Conservation (phyloP, 495 filamentous ascomycete genomes). For the Hyaloscypha bicolor region DNA sequence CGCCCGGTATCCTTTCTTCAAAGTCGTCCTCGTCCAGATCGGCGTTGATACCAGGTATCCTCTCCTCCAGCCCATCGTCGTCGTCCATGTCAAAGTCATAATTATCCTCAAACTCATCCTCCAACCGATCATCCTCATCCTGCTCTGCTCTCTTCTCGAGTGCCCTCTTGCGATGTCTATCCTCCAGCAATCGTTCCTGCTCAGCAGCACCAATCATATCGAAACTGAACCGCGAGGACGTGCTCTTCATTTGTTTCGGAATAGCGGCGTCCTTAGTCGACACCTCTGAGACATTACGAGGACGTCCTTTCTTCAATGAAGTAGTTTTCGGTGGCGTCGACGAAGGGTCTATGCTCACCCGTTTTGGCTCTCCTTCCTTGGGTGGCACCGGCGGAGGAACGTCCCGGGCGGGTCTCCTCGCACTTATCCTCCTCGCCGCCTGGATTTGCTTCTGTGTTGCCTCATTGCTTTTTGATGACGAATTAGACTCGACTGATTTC, state of each 20-base stretch:
- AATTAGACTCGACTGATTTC: slow-evolving; percentile 41
- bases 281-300: slow-evolving; percentile 46
- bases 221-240: slow-evolving; percentile 88
- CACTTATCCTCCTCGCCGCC: slow-evolving; percentile 15
- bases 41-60: slow-evolving; percentile 73
- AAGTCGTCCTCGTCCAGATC: slow-evolving; percentile 53
- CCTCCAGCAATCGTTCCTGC: slow-evolving; percentile 83
- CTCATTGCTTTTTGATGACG: slow-evolving; percentile 21
- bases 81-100: slow-evolving; percentile 75
- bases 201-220: slow-evolving; percentile 83
- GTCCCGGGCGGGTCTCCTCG: slow-evolving; percentile 17
- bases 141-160: slow-evolving; percentile 50
- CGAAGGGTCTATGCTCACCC: slow-evolving; percentile 38
- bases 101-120: slow-evolving; percentile 65
- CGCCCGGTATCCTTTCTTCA: slow-evolving; percentile 34
- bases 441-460: slow-evolving; percentile 12
- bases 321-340: slow-evolving; percentile 36
- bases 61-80: slow-evolving; percentile 72
- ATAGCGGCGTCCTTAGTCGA: slow-evolving; percentile 46
- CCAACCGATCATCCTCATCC: slow-evolving; percentile 47
- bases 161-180: slow-evolving; percentile 77
- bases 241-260: slow-evolving; percentile 82
- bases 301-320: slow-evolving; percentile 42
- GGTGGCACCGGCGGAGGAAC: slow-evolving; percentile 26
- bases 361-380: slow-evolving; percentile 39